These are phyloP conservation scores for Fusarium stilboides DNA, from an alignment of 2,329 filamentous ascomycete genomes.

Conservation along the genomic window DNA sequence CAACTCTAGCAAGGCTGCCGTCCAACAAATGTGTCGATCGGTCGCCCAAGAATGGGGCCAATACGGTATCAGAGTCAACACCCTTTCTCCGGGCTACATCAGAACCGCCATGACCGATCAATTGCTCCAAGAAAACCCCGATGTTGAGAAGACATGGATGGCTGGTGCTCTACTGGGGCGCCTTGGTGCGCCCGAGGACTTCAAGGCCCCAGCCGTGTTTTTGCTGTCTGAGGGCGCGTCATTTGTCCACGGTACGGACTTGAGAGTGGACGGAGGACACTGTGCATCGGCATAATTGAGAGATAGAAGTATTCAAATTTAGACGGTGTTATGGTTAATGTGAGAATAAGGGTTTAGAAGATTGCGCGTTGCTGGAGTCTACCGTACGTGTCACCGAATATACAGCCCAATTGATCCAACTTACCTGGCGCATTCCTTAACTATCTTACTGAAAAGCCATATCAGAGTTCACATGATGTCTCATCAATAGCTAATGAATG, in stretches of 20 bases:
- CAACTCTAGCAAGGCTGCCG: slow-evolving; percentile 74
- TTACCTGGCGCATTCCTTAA: not conserved
- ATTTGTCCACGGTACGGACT: slow-evolving; percentile 71
- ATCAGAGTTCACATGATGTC: not conserved
- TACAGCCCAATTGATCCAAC: not conserved
- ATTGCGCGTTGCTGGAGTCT: too few relatives aligned
- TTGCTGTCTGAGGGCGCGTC: slow-evolving; percentile 69
- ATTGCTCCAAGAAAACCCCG: slow-evolving; percentile 61
- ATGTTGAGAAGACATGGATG: slow-evolving; percentile 69
- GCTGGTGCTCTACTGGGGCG: slow-evolving; percentile 67
- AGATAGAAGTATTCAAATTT: too few relatives aligned
- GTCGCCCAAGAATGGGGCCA: slow-evolving; percentile 74
- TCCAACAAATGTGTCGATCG: slow-evolving; percentile 72
- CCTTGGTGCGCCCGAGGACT: slow-evolving; percentile 69
- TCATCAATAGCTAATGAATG: not conserved
- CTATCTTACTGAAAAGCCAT: not conserved
- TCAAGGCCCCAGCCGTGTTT: slow-evolving; percentile 70
- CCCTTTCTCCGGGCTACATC: slow-evolving; percentile 73
- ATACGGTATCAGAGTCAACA: slow-evolving; percentile 76
- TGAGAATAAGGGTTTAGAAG: too few relatives aligned
- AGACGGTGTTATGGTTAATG: too few relatives aligned
- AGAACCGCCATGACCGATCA: slow-evolving; percentile 64
- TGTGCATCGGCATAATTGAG: slow-evolving; percentile 54
- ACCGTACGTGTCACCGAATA: not conserved
- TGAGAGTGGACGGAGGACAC: slow-evolving; percentile 73